Conservation (phyloP, 2,329 filamentous ascomycete genomes). For the Ophiostoma novo-ulmi region DNA sequence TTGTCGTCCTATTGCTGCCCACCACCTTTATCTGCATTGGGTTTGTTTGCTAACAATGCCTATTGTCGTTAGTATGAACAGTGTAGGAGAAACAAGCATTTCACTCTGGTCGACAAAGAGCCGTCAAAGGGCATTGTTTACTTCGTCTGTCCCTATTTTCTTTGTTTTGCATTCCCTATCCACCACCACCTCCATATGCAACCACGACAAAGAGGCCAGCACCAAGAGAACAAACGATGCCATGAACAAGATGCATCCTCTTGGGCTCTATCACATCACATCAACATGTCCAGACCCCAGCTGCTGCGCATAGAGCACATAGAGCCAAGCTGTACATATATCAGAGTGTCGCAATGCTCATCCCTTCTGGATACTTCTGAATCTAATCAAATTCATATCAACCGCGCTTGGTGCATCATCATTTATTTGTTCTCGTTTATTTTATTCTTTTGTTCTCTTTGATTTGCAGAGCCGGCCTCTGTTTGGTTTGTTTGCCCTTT, state of each 20-base stretch:
- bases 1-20: too few species aligned
- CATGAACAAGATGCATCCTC: neutral
- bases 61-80: neutral
- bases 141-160: neutral
- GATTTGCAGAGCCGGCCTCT: neutral
- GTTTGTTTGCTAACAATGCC: neutral
- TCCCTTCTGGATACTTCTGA: neutral
- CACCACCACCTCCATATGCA: neutral
- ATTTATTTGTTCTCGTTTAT: neutral
- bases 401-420: neutral
- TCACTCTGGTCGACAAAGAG: neutral
- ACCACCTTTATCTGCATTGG: neutral
- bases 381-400: neutral
- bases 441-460: neutral
- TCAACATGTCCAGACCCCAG: neutral
- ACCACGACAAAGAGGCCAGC: neutral
- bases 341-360: neutral
- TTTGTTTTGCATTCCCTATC: neutral
- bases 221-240: neutral
- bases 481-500: slow-evolving; percentile 5
- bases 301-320: neutral
- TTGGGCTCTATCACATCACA: neutral
- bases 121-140: neutral
- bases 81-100: neutral
- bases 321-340: neutral